Evolutionary conservation across 371 early-diverging fungal genomes (phyloP).

Genomic region (Chytridiales sp.): DNA sequence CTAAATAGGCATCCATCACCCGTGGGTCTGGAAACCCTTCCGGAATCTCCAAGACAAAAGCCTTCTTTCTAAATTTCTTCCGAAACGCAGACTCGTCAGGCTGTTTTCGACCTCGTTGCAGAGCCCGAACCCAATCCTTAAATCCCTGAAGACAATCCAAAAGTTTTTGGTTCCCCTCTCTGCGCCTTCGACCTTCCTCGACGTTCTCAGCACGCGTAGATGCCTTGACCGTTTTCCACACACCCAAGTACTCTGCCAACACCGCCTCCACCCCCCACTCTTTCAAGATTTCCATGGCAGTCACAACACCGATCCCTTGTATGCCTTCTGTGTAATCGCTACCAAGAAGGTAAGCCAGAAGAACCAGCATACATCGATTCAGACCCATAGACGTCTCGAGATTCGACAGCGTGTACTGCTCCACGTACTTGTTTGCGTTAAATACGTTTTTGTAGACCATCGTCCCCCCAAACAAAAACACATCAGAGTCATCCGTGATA

Average conservation of each 20-base stretch:
- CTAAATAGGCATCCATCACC: conserved; percentile 76
- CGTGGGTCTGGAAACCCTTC: conserved; percentile 74
- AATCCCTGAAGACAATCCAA: conserved; percentile 26
- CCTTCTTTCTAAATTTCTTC: conserved; percentile 49
- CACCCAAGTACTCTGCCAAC: conserved; percentile 39
- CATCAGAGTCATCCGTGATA: conserved; percentile 98
- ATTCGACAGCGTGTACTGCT: conserved; percentile 68
- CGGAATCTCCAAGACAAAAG: conserved; percentile 57
- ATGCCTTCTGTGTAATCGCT: conserved; percentile 98
- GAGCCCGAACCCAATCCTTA: conserved; percentile 24
- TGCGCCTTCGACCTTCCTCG: not conserved
- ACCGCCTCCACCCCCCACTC: conserved; percentile 52
- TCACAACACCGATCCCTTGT: conserved; percentile 90
- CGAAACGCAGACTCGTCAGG: conserved; percentile 54
- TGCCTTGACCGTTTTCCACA: conserved; percentile 60
- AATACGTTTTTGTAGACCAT: conserved; percentile 95
- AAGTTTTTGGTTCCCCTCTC: too few relatives aligned
- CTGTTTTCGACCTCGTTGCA: conserved; percentile 25
- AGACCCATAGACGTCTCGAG: conserved; percentile 72
- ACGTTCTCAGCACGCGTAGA: conserved; percentile 24
- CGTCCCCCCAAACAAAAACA: conserved; percentile 93
- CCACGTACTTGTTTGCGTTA: conserved; percentile 82
- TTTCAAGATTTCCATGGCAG: conserved; percentile 83
- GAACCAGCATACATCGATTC: conserved; percentile 71
- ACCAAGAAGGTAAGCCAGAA: conserved; percentile 89